These are phyloP conservation scores for Tulasnella sp. DNA, from an alignment of 768 basidiomycete species.

Conservation along the genomic window DNA sequence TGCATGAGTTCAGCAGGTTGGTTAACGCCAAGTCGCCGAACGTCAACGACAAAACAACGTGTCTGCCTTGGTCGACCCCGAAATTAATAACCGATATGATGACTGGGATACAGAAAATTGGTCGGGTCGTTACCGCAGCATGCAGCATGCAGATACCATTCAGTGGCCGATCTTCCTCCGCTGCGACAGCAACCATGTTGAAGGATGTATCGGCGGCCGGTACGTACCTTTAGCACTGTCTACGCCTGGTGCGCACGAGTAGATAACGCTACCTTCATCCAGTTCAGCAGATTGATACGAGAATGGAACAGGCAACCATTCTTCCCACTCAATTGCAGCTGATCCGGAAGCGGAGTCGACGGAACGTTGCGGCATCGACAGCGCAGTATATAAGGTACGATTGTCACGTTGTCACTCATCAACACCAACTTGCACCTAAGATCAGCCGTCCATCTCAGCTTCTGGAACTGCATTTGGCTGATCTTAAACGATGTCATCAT, in stretches of 20 bases:
- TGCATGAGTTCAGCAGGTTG: conserved; percentile 4
- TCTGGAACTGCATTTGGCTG: conserved; percentile 88
- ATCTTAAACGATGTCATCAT: conserved; percentile 84
- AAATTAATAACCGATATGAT: conserved; percentile 33
- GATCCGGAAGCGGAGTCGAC: conserved; percentile 30
- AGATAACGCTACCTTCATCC: not conserved
- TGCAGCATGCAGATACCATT: too few species aligned
- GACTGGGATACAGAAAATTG: conserved; percentile 42
- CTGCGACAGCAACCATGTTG: conserved; percentile 20
- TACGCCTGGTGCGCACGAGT: too few species aligned
- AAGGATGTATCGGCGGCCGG: conserved; percentile 39
- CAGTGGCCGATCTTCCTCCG: not conserved
- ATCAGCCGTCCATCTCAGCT: conserved; percentile 35
- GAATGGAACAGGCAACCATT: conserved; percentile 40
- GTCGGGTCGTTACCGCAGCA: conserved; percentile 27
- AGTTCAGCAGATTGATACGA: conserved; percentile 55
- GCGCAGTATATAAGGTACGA: conserved; percentile 52
- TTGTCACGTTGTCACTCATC: not conserved
- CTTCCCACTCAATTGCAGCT: conserved; percentile 36
- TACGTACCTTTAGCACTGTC: conserved; percentile 16
- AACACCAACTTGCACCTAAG: not conserved
- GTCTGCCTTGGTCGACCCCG: conserved; percentile 11
- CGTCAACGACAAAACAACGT: not conserved
- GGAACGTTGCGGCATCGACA: conserved; percentile 36
- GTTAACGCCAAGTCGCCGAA: not conserved